A percentile compares a stretch with the other conserved stretches of the same genome.
Evolutionary conservation across 2,329 filamentous ascomycete genomes (phyloP).

Genomic region (Chaetothyriales sp.): DNA sequence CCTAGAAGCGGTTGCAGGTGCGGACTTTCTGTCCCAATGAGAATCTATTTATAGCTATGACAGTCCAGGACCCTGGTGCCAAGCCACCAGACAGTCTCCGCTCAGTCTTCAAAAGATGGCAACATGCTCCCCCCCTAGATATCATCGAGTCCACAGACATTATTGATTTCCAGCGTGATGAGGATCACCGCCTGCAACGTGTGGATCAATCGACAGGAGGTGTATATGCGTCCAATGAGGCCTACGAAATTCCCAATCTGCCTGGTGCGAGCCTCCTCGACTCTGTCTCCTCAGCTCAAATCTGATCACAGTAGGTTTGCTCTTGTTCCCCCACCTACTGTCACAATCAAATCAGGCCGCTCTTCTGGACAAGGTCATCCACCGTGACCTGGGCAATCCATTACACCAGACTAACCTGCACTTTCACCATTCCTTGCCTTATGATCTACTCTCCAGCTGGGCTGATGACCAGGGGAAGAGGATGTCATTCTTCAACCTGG

Average conservation of each 20-base stretch:
- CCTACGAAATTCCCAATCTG: conserved; percentile 51
- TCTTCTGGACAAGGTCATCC: conserved; percentile 59
- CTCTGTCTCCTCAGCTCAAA: neutral
- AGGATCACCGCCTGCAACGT: neutral
- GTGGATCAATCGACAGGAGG: neutral
- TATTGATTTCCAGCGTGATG: neutral
- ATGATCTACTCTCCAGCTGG: conserved; percentile 22
- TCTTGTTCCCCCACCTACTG: conserved; percentile 61
- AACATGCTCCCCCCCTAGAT: conserved; percentile 41
- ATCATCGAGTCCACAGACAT: conserved; percentile 24
- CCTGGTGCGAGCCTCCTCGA: conserved; percentile 42
- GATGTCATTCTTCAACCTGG: conserved; percentile 41
- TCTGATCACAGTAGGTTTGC: conserved; percentile 47
- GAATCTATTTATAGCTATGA: too few species aligned
- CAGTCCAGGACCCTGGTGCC: conserved; percentile 55
- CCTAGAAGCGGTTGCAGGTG: too few species aligned
- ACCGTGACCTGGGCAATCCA: conserved; percentile 59
- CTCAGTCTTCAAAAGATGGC: conserved; percentile 58
- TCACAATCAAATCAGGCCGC: conserved; percentile 51
- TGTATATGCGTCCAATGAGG: conserved; percentile 4
- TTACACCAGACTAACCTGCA: conserved; percentile 80
- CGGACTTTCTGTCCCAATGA: too few species aligned
- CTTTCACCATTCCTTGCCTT: conserved; percentile 59
- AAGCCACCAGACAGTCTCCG: conserved; percentile 58
- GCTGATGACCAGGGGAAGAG: neutral